Evolutionary conservation across 2,329 filamentous ascomycete genomes (phyloP), one percentile per base, ranked within the genome.

Genomic region (Trichoderma asperellum): DNA sequence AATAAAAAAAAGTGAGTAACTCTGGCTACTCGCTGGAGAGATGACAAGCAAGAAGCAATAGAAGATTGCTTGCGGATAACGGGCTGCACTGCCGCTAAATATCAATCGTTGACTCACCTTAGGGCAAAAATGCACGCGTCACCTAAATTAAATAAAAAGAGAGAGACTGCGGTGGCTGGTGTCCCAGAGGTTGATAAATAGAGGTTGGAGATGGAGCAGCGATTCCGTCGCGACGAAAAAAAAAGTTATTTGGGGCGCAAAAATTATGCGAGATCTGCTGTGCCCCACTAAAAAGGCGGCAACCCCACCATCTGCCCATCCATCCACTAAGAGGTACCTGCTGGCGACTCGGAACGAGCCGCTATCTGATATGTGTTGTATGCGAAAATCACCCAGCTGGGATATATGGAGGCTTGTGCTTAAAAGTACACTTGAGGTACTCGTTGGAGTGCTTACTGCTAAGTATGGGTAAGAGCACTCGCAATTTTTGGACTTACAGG

Each of bases 201-300:
- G 74, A 60, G 65, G 57, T 71, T 63, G 60, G 58, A 58, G 49
- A 37, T 49, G 32, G 32, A 32, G 53, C 72, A 73, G 75, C 43
- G 29, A 56, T 69, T 69, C 66, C 53, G 66, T 68, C 69, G 66
- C 66, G 66, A 68, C 29, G 47, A 59, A 56, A 56, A 29, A 61
- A 70, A 70, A 70, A 60, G 55, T 60, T 68, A 67, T 70, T 59
- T 59, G 68, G 35, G 53, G 68, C 55, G 60, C 68, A 70, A 65
- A 70, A 70, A 70, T 56, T 69, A 68, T 66, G 63, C 49, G 63
- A 61, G 69, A 69, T 53, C 66, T 70, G 66, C 62, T 66, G 56
- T 18, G 57, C 55, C 18, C 61, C 56, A 65, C 49, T 67, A 24
- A 40, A 63, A 66, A 66, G 62, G n/a, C 64, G 64, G 64, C 64